These are phyloP conservation scores for Phytophthora chlamydospora DNA, from an alignment of 352 stramenopile species.

Conservation along the genomic window DNA sequence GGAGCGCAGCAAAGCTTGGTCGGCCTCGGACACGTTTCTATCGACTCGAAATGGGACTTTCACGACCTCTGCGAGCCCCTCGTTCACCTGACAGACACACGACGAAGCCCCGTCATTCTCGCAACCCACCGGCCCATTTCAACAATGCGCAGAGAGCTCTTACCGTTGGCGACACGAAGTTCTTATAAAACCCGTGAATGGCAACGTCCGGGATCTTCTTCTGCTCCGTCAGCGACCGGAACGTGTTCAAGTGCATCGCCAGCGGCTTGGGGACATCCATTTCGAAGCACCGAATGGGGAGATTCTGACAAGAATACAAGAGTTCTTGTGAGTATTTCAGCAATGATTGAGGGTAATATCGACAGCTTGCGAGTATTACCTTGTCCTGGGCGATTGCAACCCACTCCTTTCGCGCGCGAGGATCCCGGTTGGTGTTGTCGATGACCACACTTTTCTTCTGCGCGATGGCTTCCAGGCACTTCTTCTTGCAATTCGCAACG, in stretches of 20 bases:
- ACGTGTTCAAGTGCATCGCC: conserved; percentile 87
- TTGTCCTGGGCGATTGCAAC: conserved; percentile 70
- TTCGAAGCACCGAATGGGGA: conserved; percentile 75
- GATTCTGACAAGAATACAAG: conserved; percentile 31
- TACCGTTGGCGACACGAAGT: conserved; percentile 56
- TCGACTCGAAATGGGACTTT: conserved; percentile 72
- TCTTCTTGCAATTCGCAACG: conserved; percentile 73
- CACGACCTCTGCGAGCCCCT: conserved; percentile 79
- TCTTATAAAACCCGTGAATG: conserved; percentile 91
- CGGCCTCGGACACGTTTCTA: conserved; percentile 35
- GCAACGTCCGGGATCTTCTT: conserved; percentile 87
- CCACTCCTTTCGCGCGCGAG: conserved; percentile 71
- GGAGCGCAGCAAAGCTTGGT: conserved; percentile 54
- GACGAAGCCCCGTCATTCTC: conserved; percentile 19
- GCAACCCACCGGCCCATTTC: neutral
- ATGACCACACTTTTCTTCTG: conserved; percentile 79
- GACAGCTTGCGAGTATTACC: conserved; percentile 24
- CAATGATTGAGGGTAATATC: neutral
- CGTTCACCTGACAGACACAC: conserved; percentile 45
- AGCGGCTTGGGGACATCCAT: conserved; percentile 83
- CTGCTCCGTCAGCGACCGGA: conserved; percentile 69
- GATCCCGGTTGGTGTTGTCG: conserved; percentile 87
- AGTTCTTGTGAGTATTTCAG: conserved; percentile 4
- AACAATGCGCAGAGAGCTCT: conserved; percentile 5
- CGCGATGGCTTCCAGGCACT: conserved; percentile 57